Base-by-base conservation (phyloP, 2,329 filamentous ascomycete genomes). In the Verticillium nubilum region DNA sequence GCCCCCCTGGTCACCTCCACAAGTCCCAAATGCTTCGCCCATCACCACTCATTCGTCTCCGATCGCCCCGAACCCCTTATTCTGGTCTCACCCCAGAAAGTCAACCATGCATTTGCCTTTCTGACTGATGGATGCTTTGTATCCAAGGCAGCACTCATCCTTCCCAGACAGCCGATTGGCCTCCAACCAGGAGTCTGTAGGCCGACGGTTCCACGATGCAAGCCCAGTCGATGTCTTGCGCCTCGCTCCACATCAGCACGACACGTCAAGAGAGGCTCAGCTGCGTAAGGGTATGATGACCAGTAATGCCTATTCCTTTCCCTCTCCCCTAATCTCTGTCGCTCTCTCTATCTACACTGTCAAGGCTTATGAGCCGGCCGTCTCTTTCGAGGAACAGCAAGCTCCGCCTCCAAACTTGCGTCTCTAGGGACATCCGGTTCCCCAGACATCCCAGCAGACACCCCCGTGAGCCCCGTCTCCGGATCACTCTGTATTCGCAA, bases 341-440 rank as follows among this genome's bases (percentile, higher is more conserved):
- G n/a, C 42, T 7, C 42, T 61, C 35, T 61, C 42, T 61, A 53
- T 63, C 61, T 63, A 60, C 55, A 60, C 60, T 59, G 57, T 60
- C 62, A 59, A 35, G 54, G 50, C 60, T 52, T 58, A 57, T 55
- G 58, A 58, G 61, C 58, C 47, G 26, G 42, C 55, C 55, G 60
- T 42, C 61, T 63, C 61, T 63, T 60, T 62, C 61, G 61, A 63
- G 60, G 10, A 57, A 57, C 58, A 10, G 50, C 55, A 9, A 27
- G 29, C 52, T 54, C 52, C 19, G 47, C 26, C 61, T n/a, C 29
- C 35, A 58, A 55, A 55, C 60, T 58, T 53, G 42, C 52, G 52
- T 33, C 60, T 56, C 57, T 60, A 56, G 31, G 50, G 26, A 27
- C 52, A 26, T 47, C 56, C 27, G 42, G 42, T 47, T 47, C 23